Conservation (phyloP, 2,329 filamentous ascomycete species). For the Aspergillus sp. region DNA sequence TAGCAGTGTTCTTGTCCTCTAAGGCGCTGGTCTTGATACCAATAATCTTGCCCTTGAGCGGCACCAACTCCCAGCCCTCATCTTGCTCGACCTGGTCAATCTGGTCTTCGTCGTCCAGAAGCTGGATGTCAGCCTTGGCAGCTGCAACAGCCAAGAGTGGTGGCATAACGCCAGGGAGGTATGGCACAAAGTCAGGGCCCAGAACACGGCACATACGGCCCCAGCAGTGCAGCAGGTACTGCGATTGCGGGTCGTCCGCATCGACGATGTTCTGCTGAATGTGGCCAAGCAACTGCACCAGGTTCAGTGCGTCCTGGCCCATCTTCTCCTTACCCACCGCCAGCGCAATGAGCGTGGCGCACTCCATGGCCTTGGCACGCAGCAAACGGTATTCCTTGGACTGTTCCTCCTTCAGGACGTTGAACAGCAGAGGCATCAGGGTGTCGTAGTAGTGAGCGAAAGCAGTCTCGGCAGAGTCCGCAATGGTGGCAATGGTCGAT, state of each 20-base stretch:
- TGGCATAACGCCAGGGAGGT: conserved; percentile 87
- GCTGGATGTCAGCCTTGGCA: conserved; percentile 93
- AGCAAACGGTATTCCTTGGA: conserved; percentile 89
- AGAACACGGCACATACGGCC: conserved; percentile 96
- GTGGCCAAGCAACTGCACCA: conserved; percentile 78
- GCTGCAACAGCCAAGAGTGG: conserved; percentile 84
- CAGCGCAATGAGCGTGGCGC: conserved; percentile 85
- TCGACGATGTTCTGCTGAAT: conserved; percentile 86
- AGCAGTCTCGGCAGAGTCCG: conserved; percentile 92
- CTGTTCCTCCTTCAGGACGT: conserved; percentile 79
- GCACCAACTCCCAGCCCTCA: conserved; percentile 95
- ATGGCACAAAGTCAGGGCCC: conserved; percentile 82
- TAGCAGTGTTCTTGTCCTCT: conserved; percentile 99
- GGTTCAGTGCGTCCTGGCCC: conserved; percentile 73
- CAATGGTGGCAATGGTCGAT: conserved; percentile 96
- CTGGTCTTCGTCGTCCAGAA: conserved; percentile 91
- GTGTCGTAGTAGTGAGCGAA: conserved; percentile 95
- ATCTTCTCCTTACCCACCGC: conserved; percentile 92
- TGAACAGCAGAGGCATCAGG: conserved; percentile 90
- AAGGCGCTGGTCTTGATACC: conserved; percentile 95
- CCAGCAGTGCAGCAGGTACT: conserved; percentile 98
- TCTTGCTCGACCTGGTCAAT: conserved; percentile 88
- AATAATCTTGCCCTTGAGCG: conserved; percentile 95
- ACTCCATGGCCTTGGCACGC: conserved; percentile 97
- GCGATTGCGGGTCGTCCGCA: conserved; percentile 87